These are phyloP conservation scores for Komagataella populi DNA, from an alignment of 805 yeast species.

Conservation along the genomic window DNA sequence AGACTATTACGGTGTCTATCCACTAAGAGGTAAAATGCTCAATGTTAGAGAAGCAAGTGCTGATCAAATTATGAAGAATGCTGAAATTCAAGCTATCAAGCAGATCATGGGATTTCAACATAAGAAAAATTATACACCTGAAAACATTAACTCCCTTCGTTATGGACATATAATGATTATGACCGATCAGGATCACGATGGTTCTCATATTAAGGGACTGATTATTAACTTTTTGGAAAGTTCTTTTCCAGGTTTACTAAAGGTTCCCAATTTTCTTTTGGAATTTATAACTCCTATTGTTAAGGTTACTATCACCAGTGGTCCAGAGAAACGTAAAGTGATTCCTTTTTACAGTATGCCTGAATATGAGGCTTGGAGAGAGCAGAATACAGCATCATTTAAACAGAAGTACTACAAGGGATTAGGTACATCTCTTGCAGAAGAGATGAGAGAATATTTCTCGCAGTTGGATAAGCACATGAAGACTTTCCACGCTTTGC, in stretches of 20 bases:
- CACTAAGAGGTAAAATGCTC: constrained; percentile 85
- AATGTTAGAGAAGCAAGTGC: constrained; percentile 95
- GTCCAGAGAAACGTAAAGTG: constrained; percentile 33
- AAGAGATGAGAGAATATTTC: constrained; percentile 82
- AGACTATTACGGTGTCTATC: constrained; percentile 90
- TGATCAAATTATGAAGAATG: constrained; percentile 88
- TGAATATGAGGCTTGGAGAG: constrained; percentile 91
- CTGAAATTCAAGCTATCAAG: constrained; percentile 89
- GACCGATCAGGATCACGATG: constrained; percentile 99
- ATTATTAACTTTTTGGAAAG: constrained; percentile 87
- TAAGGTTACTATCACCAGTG: constrained; percentile 67
- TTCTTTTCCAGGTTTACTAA: constrained; percentile 85
- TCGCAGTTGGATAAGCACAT: constrained; percentile 73
- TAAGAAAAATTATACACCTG: constrained; percentile 55
- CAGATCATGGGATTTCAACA: constrained; percentile 94
- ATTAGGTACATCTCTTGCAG: constrained; percentile 84
- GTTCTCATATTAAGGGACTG: constrained; percentile 93
- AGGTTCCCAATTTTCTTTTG: constrained; percentile 80
- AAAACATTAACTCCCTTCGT: constrained; percentile 59
- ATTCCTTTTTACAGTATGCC: constrained; percentile 89
- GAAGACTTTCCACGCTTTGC: constrained; percentile 71
- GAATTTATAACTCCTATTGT: constrained; percentile 97
- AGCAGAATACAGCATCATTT: constrained; percentile 68
- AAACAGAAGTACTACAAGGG: constrained; percentile 95
- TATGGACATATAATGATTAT: constrained; percentile 97